These are phyloP conservation scores for Ceriops zippeliana DNA, from an alignment of 345 rosid species.

Conservation along the genomic window DNA sequence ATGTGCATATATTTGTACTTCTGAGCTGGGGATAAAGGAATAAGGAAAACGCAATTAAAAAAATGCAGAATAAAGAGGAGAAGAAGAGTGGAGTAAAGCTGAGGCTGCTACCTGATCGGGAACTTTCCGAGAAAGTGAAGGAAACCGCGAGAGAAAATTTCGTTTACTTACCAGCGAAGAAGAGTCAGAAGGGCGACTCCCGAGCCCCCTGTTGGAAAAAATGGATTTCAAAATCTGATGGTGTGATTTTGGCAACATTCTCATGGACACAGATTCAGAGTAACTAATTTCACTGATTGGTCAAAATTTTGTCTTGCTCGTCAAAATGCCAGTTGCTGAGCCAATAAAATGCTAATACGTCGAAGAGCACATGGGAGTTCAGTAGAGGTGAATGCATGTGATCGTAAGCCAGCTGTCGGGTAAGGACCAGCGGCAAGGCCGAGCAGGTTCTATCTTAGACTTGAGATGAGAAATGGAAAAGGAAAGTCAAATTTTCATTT, in stretches of 20 bases:
- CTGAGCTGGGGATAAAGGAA: not conserved
- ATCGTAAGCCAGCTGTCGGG: not conserved
- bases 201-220: not conserved
- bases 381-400: not conserved
- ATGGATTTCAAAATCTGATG: constrained; percentile 16
- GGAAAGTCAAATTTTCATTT: too few species aligned
- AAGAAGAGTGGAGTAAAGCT: not conserved
- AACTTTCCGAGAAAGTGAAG: constrained; percentile 39
- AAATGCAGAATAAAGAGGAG: not conserved
- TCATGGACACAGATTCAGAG: too few species aligned
- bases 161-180: not conserved
- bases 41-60: constrained; percentile 7
- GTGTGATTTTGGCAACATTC: not conserved
- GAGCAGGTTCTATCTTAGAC: too few species aligned
- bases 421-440: too few species aligned
- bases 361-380: not conserved
- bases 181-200: not conserved
- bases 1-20: not conserved
- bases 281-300: not conserved
- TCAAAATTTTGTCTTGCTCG: too few species aligned
- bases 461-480: too few species aligned
- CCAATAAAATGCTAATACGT: not conserved
- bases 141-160: constrained; percentile 13
- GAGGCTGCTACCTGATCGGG: constrained; percentile 27
- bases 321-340: fast-evolving